Evolutionary conservation across 2,329 filamentous ascomycete species (phyloP).

Genomic region (Aspergillus costaricaensis): DNA sequence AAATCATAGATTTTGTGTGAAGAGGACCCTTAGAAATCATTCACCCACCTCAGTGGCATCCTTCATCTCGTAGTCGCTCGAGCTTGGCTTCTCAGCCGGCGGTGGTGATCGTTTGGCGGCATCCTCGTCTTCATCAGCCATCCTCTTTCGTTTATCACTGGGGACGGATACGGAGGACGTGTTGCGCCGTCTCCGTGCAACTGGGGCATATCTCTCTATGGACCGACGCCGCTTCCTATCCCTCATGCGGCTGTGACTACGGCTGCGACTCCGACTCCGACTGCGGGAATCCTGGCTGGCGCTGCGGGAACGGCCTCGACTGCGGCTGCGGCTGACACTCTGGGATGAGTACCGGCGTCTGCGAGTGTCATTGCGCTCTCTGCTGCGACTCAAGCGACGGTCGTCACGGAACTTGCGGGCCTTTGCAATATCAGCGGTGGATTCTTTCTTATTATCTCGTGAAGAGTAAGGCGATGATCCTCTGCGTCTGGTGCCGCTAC

Average conservation of each 20-base stretch:
- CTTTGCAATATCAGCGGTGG: conserved; percentile 54
- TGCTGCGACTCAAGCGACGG: conserved; percentile 44
- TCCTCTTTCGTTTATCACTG: conserved; percentile 45
- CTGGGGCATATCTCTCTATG: conserved; percentile 48
- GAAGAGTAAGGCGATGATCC: conserved; percentile 48
- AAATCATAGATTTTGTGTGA: conserved; percentile 2
- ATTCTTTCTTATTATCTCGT: conserved; percentile 45
- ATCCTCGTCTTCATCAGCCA: conserved; percentile 41
- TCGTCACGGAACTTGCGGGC: conserved; percentile 46
- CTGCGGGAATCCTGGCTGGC: conserved; percentile 30
- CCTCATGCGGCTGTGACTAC: conserved; percentile 31
- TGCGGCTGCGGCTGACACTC: conserved; percentile 31
- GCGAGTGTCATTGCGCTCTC: conserved; percentile 34
- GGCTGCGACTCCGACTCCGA: conserved; percentile 32
- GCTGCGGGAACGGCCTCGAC: conserved; percentile 32
- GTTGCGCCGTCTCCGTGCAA: conserved; percentile 44
- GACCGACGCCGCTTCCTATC: conserved; percentile 48
- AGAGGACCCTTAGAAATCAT: conserved; percentile 20
- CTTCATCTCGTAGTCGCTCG: conserved; percentile 25
- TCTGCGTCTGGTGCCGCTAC: conserved; percentile 39
- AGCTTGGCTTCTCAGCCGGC: conserved; percentile 20
- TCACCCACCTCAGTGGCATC: conserved; percentile 37
- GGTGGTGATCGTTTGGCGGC: conserved; percentile 25
- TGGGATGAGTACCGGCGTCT: conserved; percentile 23
- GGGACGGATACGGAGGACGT: conserved; percentile 46